Base-by-base conservation (phyloP, 306 rosid genomes). In the Prunus mongolica region DNA sequence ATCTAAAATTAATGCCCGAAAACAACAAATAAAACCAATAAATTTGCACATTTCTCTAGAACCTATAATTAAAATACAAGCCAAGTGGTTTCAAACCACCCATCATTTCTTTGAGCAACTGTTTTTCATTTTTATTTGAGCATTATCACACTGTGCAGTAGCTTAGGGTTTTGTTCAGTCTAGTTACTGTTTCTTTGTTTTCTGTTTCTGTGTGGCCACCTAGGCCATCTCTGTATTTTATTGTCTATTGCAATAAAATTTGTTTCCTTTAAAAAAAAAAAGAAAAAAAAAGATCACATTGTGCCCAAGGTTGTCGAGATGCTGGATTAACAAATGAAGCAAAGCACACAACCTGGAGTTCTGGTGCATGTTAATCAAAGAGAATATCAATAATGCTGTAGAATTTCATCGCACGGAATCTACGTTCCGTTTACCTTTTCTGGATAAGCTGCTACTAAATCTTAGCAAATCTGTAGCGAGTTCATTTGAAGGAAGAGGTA, bases 271-370 rank as follows among this genome's bases (percentile, higher is more conserved):
- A 24, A 34, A 34, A 34, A 34, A 32, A 0, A 0, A 34, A 32
- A 34, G 0, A 32, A 0, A 0, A 28, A 28, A 28, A 34, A 0
- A 4, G 41, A 34, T 54, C 60, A 50, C 28, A 32, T 56, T 41
- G 72, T 65, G 83, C 83, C 78, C 84, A 79, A 72, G 76, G 63
- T 82, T 63, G 30, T 28, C 83, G 74, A 78, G 71, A 74, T 73
- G 71, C 67, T 68, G 80, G 79, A 69, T 56, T 79, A 54, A 15
- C 65, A 73, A 69, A 82, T 70, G 86, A 84, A 67, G 80, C 74
- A 32, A 78, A 28, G 47, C 61, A 81, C 66, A 46, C 71, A 72
- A 65, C 52, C 69, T 54, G 80, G 50, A 72, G 72, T 67, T 79
- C 64, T 62, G 79, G 60, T 75, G 80, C 62, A 72, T 79, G 56